Conservation (phyloP, 2,329 filamentous ascomycete genomes). For the Aureobasidium lini region DNA sequence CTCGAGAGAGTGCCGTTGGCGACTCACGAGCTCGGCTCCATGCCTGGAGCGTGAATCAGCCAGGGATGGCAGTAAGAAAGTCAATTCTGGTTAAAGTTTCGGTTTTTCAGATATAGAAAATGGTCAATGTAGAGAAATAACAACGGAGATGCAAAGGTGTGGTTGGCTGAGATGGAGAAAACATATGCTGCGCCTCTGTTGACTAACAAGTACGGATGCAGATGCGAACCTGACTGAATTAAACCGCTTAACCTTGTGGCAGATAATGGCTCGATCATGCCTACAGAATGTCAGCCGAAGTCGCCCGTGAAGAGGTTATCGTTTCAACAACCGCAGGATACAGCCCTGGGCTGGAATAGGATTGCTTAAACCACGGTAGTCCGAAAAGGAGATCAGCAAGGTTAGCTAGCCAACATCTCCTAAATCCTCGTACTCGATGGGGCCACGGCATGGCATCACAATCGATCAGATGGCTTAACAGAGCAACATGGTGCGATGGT, state of each 20-base stretch:
- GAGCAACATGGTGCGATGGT: not conserved
- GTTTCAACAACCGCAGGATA: constrained; percentile 4
- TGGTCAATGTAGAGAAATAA: not conserved
- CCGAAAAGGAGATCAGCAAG: not conserved
- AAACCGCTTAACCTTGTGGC: not conserved
- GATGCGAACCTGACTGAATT: not conserved
- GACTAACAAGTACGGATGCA: too few relatives aligned
- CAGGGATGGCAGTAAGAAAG: not conserved
- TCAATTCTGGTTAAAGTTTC: not conserved
- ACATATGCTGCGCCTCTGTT: too few relatives aligned
- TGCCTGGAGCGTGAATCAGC: not conserved
- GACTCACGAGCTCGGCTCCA: constrained; percentile 1
- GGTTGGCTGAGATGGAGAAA: too few relatives aligned
- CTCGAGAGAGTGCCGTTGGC: constrained; percentile 2
- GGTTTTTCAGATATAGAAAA: not conserved
- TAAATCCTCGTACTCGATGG: not conserved
- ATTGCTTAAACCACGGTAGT: not conserved
- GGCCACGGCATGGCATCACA: not conserved
- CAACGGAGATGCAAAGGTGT: too few relatives aligned
- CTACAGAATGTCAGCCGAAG: not conserved
- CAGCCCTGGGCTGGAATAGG: not conserved
- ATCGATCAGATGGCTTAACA: not conserved
- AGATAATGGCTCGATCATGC: not conserved
- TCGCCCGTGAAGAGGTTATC: not conserved
- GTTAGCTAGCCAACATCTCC: not conserved